phyloP scores from a whole-genome alignment of 768 basidiomycete genomes.

The Boletus rubescentipes region DNA sequence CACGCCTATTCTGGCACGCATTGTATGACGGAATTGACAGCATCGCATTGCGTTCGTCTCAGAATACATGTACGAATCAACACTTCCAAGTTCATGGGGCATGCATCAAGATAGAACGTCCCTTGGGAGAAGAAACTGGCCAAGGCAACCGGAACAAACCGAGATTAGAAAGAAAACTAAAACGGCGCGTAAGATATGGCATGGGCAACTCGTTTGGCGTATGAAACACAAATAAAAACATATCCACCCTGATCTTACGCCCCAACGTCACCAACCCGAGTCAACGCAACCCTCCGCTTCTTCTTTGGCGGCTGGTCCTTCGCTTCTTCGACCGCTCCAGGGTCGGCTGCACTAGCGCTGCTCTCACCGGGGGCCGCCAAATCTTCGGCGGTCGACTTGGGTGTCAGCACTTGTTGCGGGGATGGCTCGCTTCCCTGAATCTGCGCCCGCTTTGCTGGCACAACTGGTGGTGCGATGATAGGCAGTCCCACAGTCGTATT shows the following conservation, averaged over 20 bases:
- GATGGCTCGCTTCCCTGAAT: slow-evolving; percentile 23
- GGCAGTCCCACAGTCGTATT: slow-evolving; percentile 36
- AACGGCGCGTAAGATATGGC: slow-evolving; percentile 17
- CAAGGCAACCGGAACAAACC: slow-evolving; percentile 9
- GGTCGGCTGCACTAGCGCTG: slow-evolving; percentile 7
- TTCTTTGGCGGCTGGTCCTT: slow-evolving; percentile 72
- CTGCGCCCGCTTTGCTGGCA: slow-evolving; percentile 38
- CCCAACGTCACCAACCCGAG: slow-evolving; percentile 59
- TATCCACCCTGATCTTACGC: slow-evolving; percentile 10
- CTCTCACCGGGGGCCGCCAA: slow-evolving; percentile 12
- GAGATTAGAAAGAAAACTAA: slow-evolving; percentile 14
- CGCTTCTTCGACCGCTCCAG: slow-evolving; percentile 17
- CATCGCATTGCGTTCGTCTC: slow-evolving; percentile 21
- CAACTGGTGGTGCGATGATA: slow-evolving; percentile 30
- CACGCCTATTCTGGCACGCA: slow-evolving; percentile 2
- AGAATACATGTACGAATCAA: slow-evolving; percentile 22
- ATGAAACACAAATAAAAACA: slow-evolving; percentile 7
- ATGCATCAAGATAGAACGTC: slow-evolving; percentile 8
- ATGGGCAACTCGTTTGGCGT: neutral
- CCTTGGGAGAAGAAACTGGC: neutral
- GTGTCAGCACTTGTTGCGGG: slow-evolving; percentile 23
- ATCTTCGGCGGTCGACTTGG: slow-evolving; percentile 32
- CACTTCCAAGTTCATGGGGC: slow-evolving; percentile 1
- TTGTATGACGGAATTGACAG: slow-evolving; percentile 10
- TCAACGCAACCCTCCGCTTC: slow-evolving; percentile 78